Percentiles rank a stretch among this genome's conserved stretches.
phyloP scores from a whole-genome alignment of 495 filamentous ascomycete genomes.

The Penicillium canescens region DNA sequence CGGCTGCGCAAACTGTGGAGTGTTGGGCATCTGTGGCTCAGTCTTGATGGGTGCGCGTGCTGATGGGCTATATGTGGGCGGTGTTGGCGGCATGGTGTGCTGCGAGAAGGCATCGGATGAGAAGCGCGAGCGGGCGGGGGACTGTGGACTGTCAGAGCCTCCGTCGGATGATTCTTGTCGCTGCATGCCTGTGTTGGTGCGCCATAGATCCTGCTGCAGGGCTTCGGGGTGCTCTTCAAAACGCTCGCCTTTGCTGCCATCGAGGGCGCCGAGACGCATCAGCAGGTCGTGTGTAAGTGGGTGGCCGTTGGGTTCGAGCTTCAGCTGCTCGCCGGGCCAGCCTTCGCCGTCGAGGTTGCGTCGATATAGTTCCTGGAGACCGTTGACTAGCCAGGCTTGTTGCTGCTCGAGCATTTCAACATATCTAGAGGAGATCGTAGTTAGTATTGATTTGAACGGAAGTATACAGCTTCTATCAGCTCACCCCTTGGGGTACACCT shows the following conservation, averaged over 20 bases:
- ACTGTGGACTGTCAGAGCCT: constrained; percentile 55
- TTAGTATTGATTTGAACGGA: constrained; percentile 8
- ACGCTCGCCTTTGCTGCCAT: constrained; percentile 48
- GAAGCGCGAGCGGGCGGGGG: constrained; percentile 37
- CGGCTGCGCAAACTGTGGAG: constrained; percentile 17
- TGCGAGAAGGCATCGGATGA: constrained; percentile 37
- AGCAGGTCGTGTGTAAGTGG: constrained; percentile 68
- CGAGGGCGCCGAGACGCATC: constrained; percentile 57
- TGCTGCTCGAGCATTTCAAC: constrained; percentile 75
- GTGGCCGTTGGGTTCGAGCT: constrained; percentile 54
- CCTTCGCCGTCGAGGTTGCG: constrained; percentile 48
- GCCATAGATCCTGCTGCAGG: constrained; percentile 57
- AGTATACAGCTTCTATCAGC: constrained; percentile 27
- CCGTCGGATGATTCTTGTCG: constrained; percentile 54
- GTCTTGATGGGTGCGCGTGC: constrained; percentile 31
- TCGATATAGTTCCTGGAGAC: constrained; percentile 60
- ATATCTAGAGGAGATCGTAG: constrained; percentile 42
- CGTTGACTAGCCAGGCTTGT: constrained; percentile 62
- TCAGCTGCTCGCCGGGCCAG: constrained; percentile 57
- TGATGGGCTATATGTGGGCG: constrained; percentile 38
- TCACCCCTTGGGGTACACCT: constrained; percentile 65
- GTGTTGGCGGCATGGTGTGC: constrained; percentile 35
- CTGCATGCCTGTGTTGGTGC: constrained; percentile 49
- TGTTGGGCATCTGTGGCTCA: constrained; percentile 27
- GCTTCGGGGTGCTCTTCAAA: constrained; percentile 59